Percentiles rank a stretch among this genome's conserved stretches.
These are phyloP conservation scores for Ceratobasidium theobromae DNA, from an alignment of 1,284 basidiomycete species.

Conservation along the genomic window DNA sequence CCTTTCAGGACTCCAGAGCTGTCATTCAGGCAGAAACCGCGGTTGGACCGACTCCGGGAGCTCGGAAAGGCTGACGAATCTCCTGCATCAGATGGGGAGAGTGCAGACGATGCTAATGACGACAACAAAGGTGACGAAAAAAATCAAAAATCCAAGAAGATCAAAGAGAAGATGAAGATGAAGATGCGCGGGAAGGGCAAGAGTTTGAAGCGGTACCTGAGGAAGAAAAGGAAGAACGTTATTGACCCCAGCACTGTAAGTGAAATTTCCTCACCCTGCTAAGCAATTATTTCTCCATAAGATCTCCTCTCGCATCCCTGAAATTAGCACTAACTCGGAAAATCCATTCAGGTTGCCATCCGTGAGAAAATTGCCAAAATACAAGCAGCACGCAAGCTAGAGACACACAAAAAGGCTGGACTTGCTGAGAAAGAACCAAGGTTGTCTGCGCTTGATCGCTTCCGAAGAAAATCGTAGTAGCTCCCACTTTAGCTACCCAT, in stretches of 20 bases:
- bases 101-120: slow-evolving; percentile 32
- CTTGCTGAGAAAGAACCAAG: slow-evolving; percentile 43
- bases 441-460: slow-evolving; percentile 65
- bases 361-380: slow-evolving; percentile 63
- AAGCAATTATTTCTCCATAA: not conserved
- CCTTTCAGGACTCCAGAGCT: slow-evolving; percentile 57
- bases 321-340: not conserved
- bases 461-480: slow-evolving; percentile 43
- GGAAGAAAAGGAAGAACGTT: slow-evolving; percentile 91
- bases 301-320: not conserved
- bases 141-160: slow-evolving; percentile 43
- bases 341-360: slow-evolving; percentile 57
- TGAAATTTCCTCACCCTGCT: not conserved
- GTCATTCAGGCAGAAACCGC: slow-evolving; percentile 69
- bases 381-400: slow-evolving; percentile 40
- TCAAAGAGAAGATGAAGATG: slow-evolving; percentile 66
- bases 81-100: slow-evolving; percentile 34
- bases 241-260: slow-evolving; percentile 82
- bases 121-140: slow-evolving; percentile 41
- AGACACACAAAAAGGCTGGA: slow-evolving; percentile 48
- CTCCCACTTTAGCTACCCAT: too few species aligned
- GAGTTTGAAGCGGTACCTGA: slow-evolving; percentile 78
- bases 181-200: slow-evolving; percentile 85
- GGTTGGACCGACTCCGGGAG: slow-evolving; percentile 69
- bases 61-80: slow-evolving; percentile 68